Evolutionary conservation across 805 yeast genomes (phyloP).

Genomic region (Lachancea meyersii): DNA sequence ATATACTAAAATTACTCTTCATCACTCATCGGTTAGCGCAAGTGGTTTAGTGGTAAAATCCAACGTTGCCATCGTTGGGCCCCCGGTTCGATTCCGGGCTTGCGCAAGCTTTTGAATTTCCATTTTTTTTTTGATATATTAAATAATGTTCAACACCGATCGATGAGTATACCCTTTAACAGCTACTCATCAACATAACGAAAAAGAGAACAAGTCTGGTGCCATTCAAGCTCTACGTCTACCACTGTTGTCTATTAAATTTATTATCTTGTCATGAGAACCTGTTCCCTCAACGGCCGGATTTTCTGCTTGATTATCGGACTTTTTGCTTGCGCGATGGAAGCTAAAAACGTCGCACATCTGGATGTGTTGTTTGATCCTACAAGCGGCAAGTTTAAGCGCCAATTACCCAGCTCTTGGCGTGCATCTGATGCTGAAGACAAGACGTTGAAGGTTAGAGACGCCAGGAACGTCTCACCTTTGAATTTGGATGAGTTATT

Average conservation of each 20-base stretch:
- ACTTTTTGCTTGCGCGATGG: neutral
- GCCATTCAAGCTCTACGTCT: too few relatives aligned
- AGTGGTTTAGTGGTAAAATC: slow-evolving; percentile 33
- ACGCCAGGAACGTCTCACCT: slow-evolving; percentile 5
- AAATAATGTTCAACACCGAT: neutral
- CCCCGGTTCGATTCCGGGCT: slow-evolving; percentile 33
- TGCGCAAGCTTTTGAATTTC: slow-evolving; percentile 16
- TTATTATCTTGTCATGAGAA: neutral
- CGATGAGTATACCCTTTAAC: neutral
- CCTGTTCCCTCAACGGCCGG: neutral
- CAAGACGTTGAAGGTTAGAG: slow-evolving; percentile 4
- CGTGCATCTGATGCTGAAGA: neutral
- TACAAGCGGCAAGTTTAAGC: slow-evolving; percentile 6
- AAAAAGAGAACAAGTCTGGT: neutral
- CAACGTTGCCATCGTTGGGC: slow-evolving; percentile 33
- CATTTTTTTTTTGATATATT: neutral
- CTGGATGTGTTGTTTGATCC: slow-evolving; percentile 3
- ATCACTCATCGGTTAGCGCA: slow-evolving; percentile 14
- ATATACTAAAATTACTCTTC: neutral
- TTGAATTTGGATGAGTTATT: slow-evolving; percentile 11
- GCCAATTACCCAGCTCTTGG: slow-evolving; percentile 3
- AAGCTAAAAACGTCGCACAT: slow-evolving; percentile 7
- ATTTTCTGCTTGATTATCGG: neutral
- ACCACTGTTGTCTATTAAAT: too few relatives aligned
- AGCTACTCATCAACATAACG: neutral